These are phyloP conservation scores for Pseudocercospora cruenta DNA, from an alignment of 2,329 filamentous ascomycete genomes.

Conservation along the genomic window DNA sequence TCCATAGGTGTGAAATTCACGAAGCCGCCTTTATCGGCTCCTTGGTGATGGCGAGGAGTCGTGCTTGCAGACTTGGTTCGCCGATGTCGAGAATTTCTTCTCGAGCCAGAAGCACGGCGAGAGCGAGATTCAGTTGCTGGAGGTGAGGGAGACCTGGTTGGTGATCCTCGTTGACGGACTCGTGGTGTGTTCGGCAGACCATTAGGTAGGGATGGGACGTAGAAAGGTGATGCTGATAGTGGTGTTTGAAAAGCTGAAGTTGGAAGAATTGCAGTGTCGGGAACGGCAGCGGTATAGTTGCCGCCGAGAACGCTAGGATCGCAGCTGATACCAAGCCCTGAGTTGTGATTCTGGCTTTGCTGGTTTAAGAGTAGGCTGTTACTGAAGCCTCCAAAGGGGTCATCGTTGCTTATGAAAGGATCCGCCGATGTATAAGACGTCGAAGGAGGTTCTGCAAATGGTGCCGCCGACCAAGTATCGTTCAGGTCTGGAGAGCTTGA, in stretches of 20 bases:
- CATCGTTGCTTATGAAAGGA: constrained; percentile 27
- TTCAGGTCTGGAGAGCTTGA: constrained; percentile 26
- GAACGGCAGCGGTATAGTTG: constrained; percentile 21
- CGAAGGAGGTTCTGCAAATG: constrained; percentile 24
- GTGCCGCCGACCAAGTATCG: constrained; percentile 26
- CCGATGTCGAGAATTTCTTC: constrained; percentile 31
- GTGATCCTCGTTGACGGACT: constrained; percentile 13
- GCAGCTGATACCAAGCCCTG: constrained; percentile 40
- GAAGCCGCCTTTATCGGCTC: constrained; percentile 64
- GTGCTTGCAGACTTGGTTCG: constrained; percentile 35
- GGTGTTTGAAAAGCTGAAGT: constrained; percentile 18
- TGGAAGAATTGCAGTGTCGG: constrained; percentile 20
- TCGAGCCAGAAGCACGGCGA: constrained; percentile 27
- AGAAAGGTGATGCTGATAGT: constrained; percentile 23
- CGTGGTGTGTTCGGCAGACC: constrained; percentile 28
- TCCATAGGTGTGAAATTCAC: constrained; percentile 90
- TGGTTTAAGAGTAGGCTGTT: constrained; percentile 14
- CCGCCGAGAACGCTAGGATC: constrained; percentile 35
- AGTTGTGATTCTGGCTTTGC: constrained; percentile 21
- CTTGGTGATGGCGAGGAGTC: constrained; percentile 35
- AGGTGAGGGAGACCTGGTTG: constrained; percentile 30
- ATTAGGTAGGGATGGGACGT: constrained; percentile 31
- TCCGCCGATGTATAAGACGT: constrained; percentile 21
- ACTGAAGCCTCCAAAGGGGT: constrained; percentile 26
- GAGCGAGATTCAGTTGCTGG: constrained; percentile 32